phyloP scores from a whole-genome alignment of 345 rosid genomes.

The Cardamine chenopodiifolia region DNA sequence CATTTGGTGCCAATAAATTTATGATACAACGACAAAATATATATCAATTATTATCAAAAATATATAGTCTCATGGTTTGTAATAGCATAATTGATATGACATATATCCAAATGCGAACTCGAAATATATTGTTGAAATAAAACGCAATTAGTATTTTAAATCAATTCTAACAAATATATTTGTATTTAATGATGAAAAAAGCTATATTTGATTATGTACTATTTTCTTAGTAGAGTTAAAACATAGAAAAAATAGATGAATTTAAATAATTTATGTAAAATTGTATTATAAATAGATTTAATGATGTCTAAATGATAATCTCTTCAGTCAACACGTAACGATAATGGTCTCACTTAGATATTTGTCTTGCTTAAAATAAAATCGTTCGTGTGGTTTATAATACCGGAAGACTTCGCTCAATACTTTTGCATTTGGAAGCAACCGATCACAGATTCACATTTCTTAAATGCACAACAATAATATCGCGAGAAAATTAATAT shows the following conservation, averaged over 20 bases:
- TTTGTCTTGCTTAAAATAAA: background rate
- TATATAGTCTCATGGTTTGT: too few relatives aligned
- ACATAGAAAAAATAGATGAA: background rate
- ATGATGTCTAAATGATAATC: background rate
- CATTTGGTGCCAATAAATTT: background rate
- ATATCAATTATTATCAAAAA: background rate
- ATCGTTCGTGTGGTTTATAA: conserved; percentile 1
- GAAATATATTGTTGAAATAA: too few relatives aligned
- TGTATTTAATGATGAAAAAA: background rate
- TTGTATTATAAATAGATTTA: background rate
- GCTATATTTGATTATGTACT: too few relatives aligned
- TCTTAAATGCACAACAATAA: background rate
- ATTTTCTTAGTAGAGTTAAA: too few relatives aligned
- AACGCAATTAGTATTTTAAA: background rate
- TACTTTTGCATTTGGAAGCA: conserved; percentile 28
- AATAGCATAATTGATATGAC: too few relatives aligned
- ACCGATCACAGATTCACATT: conserved; percentile 11
- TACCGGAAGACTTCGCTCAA: background rate
- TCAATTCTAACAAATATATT: background rate
- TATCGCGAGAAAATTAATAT: background rate
- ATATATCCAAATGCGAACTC: too few relatives aligned
- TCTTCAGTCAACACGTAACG: background rate
- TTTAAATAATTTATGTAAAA: background rate
- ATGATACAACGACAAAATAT: background rate
- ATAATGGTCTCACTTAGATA: background rate